These are phyloP conservation scores for Corymbia maculata DNA, from an alignment of 345 rosid species.

Conservation along the genomic window DNA sequence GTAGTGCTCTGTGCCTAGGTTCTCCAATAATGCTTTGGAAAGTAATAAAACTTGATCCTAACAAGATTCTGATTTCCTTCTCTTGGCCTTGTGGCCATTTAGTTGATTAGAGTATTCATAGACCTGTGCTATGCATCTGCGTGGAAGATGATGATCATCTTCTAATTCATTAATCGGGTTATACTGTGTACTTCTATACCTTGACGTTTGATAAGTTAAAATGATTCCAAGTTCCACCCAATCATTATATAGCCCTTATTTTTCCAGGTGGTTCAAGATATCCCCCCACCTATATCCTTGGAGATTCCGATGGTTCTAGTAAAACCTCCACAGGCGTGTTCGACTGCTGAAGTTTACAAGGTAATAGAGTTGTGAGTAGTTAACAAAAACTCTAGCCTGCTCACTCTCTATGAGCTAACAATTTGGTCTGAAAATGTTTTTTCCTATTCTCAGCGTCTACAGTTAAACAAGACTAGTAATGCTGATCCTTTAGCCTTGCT, in stretches of 20 bases:
- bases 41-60: background rate
- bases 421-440: background rate
- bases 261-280: constrained; percentile 72
- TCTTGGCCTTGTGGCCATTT: background rate
- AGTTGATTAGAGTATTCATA: background rate
- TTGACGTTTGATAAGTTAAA: background rate
- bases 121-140: background rate
- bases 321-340: constrained; percentile 83
- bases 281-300: constrained; percentile 59
- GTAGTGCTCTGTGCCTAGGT: background rate
- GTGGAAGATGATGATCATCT: background rate
- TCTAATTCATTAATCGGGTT: background rate
- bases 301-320: constrained; percentile 80
- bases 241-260: background rate
- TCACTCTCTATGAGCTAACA: background rate
- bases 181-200: background rate
- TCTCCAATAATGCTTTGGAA: background rate
- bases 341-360: constrained; percentile 95
- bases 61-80: background rate
- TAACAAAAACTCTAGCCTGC: background rate
- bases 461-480: constrained; percentile 59
- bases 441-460: constrained; percentile 42
- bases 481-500: constrained; percentile 66
- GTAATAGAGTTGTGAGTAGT: constrained; percentile 16
- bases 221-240: background rate